Base-by-base conservation (phyloP, 768 basidiomycete species). In the Tylopilus sp. region DNA sequence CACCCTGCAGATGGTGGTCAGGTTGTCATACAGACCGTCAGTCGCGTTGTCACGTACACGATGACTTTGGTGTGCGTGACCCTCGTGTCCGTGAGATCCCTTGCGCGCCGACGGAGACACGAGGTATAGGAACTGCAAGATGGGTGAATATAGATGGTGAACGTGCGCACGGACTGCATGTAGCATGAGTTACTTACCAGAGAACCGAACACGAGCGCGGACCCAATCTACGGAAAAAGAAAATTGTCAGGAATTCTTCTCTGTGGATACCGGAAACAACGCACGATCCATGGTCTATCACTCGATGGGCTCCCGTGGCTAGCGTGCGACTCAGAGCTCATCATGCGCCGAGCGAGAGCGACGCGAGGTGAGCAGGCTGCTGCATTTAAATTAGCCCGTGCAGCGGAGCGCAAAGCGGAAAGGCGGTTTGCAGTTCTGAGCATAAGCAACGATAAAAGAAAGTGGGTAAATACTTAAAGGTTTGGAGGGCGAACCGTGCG, bases 161-260 rank as follows among this genome's bases (percentile, higher is more conserved):
- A 42, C 24, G 14, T 0, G 14, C 19, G 8, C 26, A 25, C 29
- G 12, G 3, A 38, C 17, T 24, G 10, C 22, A 48, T 45, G 42
- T 19, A 21, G 28, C 11, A 31, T 21, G 17, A 10, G 25, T 5
- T 36, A 54, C 68, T 41, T 37, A 72, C 70, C 49, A 58, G 50
- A 47, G 69, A 64, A 50, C 70, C 70, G 38, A 70, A 70, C 45
- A 69, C 52, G 33, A 70, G 44, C 17, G 64, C 66, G 14, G 69
- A 71, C 38, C 70, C 70, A 38, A 70, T 55, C 70, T 70, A 25
- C 4, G 6, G 21, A 44, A 38, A n/a, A 3, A 28, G 28, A 21
- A 34, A 55, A 19, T 29, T 7, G 25, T 37, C 36, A 48, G 43
- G 1, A 50, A 45, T 24, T 45, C 22, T 8, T 16, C 3, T 24